Evolutionary conservation across 345 rosid species (phyloP).

Genomic region (Nephelium lappaceum): DNA sequence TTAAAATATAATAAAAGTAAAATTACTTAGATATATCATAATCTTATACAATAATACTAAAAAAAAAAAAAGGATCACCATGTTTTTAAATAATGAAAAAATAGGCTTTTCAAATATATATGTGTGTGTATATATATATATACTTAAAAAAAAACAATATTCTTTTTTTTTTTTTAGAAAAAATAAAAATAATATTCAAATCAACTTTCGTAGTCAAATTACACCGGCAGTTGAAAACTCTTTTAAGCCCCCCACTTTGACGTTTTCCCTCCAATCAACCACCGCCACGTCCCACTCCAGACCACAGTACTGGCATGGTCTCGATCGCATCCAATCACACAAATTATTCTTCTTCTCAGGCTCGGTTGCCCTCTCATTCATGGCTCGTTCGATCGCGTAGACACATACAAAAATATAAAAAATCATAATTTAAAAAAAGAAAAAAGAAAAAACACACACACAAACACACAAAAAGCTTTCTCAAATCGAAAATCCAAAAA

Average conservation of each 20-base stretch:
- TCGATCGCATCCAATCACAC: not conserved
- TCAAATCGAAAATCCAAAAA: slow-evolving; percentile 12
- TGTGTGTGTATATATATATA: too few species aligned
- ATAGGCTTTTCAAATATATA: too few species aligned
- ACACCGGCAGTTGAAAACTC: not conserved
- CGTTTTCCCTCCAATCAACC: not conserved
- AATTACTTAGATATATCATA: too few species aligned
- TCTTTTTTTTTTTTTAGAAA: too few species aligned
- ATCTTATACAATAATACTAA: too few species aligned
- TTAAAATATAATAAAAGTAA: too few species aligned
- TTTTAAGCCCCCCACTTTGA: not conserved
- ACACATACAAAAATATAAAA: not conserved
- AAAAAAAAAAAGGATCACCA: too few species aligned
- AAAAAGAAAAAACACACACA: not conserved
- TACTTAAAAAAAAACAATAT: too few species aligned
- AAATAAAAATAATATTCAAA: too few species aligned
- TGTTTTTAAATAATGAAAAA: too few species aligned
- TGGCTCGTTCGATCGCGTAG: slow-evolving; percentile 19
- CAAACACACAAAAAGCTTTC: not conserved
- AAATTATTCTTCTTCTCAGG: not conserved
- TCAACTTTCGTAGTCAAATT: not conserved
- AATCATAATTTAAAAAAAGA: too few species aligned
- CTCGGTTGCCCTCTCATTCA: not conserved
- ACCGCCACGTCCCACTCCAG: not conserved
- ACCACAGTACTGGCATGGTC: not conserved